These are phyloP conservation scores for Cantharellus anzutake DNA, from an alignment of 768 basidiomycete species.

Conservation along the genomic window DNA sequence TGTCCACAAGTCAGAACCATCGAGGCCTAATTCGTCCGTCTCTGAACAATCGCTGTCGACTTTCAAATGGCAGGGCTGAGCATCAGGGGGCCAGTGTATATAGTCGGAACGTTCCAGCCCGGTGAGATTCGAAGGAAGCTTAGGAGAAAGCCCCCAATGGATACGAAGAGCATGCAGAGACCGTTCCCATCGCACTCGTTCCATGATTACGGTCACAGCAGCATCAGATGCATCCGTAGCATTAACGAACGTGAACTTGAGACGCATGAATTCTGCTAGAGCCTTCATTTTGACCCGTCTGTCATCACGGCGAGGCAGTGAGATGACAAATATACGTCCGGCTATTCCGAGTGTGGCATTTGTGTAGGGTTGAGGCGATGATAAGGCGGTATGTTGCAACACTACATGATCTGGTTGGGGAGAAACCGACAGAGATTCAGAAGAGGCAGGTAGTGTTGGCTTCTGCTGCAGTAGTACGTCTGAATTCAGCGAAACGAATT, in stretches of 20 bases:
- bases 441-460: too few species aligned
- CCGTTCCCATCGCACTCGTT: slow-evolving; percentile 24
- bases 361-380: neutral
- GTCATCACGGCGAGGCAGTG: slow-evolving; percentile 36
- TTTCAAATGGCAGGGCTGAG: neutral
- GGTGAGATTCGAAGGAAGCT: neutral
- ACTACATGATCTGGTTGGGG: too few species aligned
- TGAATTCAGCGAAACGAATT: too few species aligned
- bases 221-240: slow-evolving; percentile 26
- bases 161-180: neutral
- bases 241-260: slow-evolving; percentile 36
- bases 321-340: slow-evolving; percentile 23
- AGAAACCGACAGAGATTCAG: too few species aligned
- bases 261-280: slow-evolving; percentile 26
- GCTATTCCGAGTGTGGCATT: neutral
- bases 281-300: slow-evolving; percentile 38
- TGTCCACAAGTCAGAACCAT: slow-evolving; percentile 3
- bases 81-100: neutral
- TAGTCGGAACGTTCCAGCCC: neutral
- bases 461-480: too few species aligned
- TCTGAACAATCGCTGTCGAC: neutral
- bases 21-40: neutral
- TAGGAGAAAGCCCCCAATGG: neutral
- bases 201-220: slow-evolving; percentile 23
- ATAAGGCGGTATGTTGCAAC: too few species aligned